Base-by-base conservation (phyloP, 1,284 basidiomycete species). In the Neolentinus lepideus region DNA sequence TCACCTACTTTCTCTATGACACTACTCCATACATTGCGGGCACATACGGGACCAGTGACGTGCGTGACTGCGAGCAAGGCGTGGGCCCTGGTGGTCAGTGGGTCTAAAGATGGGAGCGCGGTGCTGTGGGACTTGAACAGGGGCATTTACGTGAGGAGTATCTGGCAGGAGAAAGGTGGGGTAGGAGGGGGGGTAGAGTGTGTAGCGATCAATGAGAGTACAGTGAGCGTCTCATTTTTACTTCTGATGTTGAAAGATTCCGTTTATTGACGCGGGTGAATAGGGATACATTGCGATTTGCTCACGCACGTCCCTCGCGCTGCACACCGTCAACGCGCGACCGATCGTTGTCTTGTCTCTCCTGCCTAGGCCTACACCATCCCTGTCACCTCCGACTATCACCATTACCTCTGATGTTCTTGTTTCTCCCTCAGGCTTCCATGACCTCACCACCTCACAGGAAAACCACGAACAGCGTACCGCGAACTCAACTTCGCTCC, bases 121-220 rank as follows among this genome's bases (percentile, higher is more conserved):
- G 87, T 88, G 14, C 63, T 97, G 6, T 98, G 95, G 95, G 95
- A 98, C 67, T 76, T 93, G 55, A 97, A 98, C 64, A 78, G 86
- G 38, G 84, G 88, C 14, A 72, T 83, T 1, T 94, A 94, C 61
- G 81, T 88, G 12, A 74, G 86, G 54, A 88, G 88, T 0, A 84
- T 93, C 33, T 83, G 83, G 78, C 87, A 92, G 56, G 79, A 77
- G 10, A 62, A 68, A 1, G 68, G 70, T 3, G 72, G 76, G 36
- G 58, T 68, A 1, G 68, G 70, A 3, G 72, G 76, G 36, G 58
- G 81, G 0, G 83, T 97, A 2, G 78, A 83, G 59, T 75, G 88
- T 2, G 85, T 87, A 14, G 78, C 88, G 1, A 83, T 98, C 63
- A 91, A 94, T 64, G 91, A 95, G 64, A 86, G 87, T 64, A 92